phyloP scores from a whole-genome alignment of 148 eudicot species.

The Diospyros kaki region DNA sequence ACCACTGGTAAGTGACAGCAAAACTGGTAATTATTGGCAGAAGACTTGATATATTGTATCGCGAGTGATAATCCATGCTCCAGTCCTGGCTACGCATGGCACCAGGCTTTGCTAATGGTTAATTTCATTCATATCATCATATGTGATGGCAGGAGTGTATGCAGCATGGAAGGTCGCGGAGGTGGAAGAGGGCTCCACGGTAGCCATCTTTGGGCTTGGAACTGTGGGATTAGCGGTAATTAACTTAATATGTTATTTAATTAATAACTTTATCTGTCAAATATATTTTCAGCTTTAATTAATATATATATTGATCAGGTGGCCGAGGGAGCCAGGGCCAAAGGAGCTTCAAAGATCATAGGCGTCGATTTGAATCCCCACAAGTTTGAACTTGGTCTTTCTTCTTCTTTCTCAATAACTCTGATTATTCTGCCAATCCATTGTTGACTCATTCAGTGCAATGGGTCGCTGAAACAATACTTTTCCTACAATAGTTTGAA shows the following conservation, averaged over 20 bases:
- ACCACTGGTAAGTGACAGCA: conserved; percentile 33
- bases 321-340: conserved; percentile 58
- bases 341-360: conserved; percentile 60
- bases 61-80: too few relatives aligned
- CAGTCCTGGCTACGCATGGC: too few relatives aligned
- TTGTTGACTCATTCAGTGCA: too few relatives aligned
- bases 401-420: background rate
- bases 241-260: background rate
- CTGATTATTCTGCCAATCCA: too few relatives aligned
- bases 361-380: conserved; percentile 64
- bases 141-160: conserved; percentile 41
- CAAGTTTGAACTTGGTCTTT: conserved; percentile 49
- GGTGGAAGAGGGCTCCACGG: conserved; percentile 69
- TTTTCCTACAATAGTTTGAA: too few relatives aligned
- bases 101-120: too few relatives aligned
- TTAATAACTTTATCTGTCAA: background rate
- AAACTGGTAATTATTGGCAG: background rate
- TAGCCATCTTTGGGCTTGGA: conserved; percentile 75
- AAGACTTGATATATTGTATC: background rate
- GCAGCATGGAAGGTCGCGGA: conserved; percentile 67
- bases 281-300: background rate
- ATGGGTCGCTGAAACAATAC: too few relatives aligned
- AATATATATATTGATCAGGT: conserved; percentile 29
- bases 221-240: conserved; percentile 68
- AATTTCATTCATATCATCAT: too few relatives aligned